These are phyloP conservation scores for Pyrenula massariospora DNA, from an alignment of 495 filamentous ascomycete species.

Conservation along the genomic window DNA sequence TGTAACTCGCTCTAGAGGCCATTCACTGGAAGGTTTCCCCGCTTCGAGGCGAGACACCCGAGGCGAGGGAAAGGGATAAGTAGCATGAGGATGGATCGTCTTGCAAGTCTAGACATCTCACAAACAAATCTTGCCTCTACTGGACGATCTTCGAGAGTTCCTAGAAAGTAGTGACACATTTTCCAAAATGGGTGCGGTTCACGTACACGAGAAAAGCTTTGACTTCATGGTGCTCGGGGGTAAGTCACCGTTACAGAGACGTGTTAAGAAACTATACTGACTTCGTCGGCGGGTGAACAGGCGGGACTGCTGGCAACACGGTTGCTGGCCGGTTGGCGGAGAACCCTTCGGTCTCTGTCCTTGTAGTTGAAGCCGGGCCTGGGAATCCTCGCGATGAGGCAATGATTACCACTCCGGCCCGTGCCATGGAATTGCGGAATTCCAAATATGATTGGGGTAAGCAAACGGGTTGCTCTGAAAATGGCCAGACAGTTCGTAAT, in stretches of 20 bases:
- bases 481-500: neutral
- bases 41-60: neutral
- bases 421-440: constrained; percentile 28
- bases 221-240: neutral
- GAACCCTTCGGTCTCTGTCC: constrained; percentile 18
- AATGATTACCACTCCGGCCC: constrained; percentile 30
- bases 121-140: neutral
- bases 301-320: constrained; percentile 39
- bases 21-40: neutral
- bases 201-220: neutral
- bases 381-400: constrained; percentile 25
- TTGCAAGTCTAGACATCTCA: neutral
- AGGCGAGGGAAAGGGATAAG: neutral
- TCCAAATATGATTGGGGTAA: constrained; percentile 42
- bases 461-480: neutral
- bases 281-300: constrained; percentile 6
- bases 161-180: neutral
- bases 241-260: neutral
- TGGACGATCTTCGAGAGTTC: neutral
- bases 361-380: constrained; percentile 43
- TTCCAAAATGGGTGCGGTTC: neutral
- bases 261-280: neutral
- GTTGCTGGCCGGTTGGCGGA: constrained; percentile 36
- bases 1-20: neutral
- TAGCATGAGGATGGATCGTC: neutral